These are phyloP conservation scores for Psilocybe cubensis DNA, from an alignment of 768 basidiomycete genomes.

Conservation along the genomic window DNA sequence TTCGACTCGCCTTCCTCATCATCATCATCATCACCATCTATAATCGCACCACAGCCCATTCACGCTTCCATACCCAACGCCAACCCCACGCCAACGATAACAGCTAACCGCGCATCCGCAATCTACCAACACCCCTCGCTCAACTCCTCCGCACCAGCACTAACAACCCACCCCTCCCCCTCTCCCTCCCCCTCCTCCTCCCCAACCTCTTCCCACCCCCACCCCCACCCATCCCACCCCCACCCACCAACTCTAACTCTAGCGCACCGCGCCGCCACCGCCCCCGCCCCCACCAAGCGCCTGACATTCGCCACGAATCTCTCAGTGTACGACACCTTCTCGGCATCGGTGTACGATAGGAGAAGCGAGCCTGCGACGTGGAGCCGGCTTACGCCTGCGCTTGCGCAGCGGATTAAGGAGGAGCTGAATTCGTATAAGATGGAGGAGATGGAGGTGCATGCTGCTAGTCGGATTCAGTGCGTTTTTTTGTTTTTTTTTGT, in stretches of 20 bases:
- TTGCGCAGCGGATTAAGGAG: constrained; percentile 98
- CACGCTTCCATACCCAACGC: constrained; percentile 21
- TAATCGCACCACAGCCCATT: constrained; percentile 9
- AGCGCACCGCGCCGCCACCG: constrained; percentile 75
- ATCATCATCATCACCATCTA: neutral
- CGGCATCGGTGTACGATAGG: constrained; percentile 88
- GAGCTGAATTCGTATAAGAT: constrained; percentile 98
- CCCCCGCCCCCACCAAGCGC: constrained; percentile 64
- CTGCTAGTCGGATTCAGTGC: constrained; percentile 87
- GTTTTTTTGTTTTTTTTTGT: constrained; percentile 34
- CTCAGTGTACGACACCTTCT: constrained; percentile 97
- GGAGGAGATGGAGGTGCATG: constrained; percentile 99
- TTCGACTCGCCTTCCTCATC: neutral
- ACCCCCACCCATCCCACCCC: constrained; percentile 44
- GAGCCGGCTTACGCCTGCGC: constrained; percentile 91
- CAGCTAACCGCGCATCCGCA: constrained; percentile 27
- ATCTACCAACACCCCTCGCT: constrained; percentile 81
- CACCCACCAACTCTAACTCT: constrained; percentile 49
- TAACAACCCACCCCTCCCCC: constrained; percentile 51
- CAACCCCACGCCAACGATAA: constrained; percentile 47
- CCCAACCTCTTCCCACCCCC: constrained; percentile 90
- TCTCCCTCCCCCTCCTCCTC: constrained; percentile 35
- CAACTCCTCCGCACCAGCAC: constrained; percentile 89
- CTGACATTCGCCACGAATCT: constrained; percentile 91
- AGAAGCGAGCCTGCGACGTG: constrained; percentile 96